Base-by-base conservation (phyloP, 352 stramenopile genomes). In the Phytophthora pistaciae region DNA sequence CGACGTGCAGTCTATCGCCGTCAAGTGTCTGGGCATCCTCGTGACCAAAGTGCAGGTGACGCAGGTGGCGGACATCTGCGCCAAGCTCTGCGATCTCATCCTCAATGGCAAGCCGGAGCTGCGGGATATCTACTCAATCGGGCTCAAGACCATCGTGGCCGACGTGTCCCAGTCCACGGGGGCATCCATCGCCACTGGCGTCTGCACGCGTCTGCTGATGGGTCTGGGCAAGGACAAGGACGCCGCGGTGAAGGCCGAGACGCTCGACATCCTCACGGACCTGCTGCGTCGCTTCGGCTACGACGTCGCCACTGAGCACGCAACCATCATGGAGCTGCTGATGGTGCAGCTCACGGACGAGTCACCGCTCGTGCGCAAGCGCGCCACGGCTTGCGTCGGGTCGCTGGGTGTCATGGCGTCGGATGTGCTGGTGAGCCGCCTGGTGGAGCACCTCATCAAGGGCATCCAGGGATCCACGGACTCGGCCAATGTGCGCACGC, bases 101-200 rank as follows among this genome's bases (percentile, higher is more conserved):
- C 82, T 99, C 46, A 96, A 98, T 66, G 92, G 92, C 38, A 99
- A 99, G 77, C 82, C 86, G 18, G 98, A 99, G 79, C 85, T 99
- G 18, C 88, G 98, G 33, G 98, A 99, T 82, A 99, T 99, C 31
- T 99, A 99, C 78, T 95, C 97, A 9, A 99, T 99, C 79, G 98
- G 98, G 20, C 83, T 99, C 9, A 99, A 99, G 82, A 99, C 97
- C 9, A 93, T 99, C 76, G 87, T 99, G 18, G 83, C 91, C 2
- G 94, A 98, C 31, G 96, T 99, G 40, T 98, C 97, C n/a, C 78
- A 91, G 14, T 72, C 77, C 13, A 98, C 97, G 49, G 97, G 97
- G 16, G 84, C 94, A 29, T 75, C 83, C 6, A 91, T 99, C 25
- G 90, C 91, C 3, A 87, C 83, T 6, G 77, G 76, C 16, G 66